Evolutionary conservation across 1,284 basidiomycete genomes (phyloP).

Genomic region (Pseudozyma pruni): DNA sequence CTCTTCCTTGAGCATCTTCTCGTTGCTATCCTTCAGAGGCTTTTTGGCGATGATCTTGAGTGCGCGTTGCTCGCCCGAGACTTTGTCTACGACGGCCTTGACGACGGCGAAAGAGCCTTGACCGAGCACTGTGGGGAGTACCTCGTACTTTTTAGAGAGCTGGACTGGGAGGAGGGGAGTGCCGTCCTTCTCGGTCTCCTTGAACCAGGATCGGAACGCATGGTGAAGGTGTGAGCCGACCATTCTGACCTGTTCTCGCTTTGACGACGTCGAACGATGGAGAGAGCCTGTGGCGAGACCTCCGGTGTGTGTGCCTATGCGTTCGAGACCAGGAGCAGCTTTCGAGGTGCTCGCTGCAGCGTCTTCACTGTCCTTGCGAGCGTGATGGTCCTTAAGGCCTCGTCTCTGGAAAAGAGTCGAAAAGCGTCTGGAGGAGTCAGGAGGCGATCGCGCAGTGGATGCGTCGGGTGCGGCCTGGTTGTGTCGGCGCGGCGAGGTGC

Average conservation of each 20-base stretch:
- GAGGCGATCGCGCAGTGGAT: no score
- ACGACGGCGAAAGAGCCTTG: slow-evolving; percentile 66
- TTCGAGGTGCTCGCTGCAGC: neutral
- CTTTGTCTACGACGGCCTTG: slow-evolving; percentile 48
- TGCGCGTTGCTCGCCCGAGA: slow-evolving; percentile 58
- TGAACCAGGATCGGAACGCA: slow-evolving; percentile 63
- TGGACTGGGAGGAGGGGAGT: slow-evolving; percentile 56
- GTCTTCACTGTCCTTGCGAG: neutral
- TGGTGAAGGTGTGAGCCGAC: slow-evolving; percentile 59
- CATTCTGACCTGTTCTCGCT: slow-evolving; percentile 53
- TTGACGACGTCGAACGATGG: slow-evolving; percentile 21
- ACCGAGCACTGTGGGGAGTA: slow-evolving; percentile 53
- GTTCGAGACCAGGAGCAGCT: slow-evolving; percentile 2
- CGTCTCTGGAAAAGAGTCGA: slow-evolving; percentile 21
- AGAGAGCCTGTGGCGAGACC: slow-evolving; percentile 13
- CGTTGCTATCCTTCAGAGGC: slow-evolving; percentile 62
- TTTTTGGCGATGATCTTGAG: slow-evolving; percentile 67
- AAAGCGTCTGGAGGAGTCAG: no score
- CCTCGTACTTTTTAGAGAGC: slow-evolving; percentile 62
- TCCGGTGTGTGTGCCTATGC: slow-evolving; percentile 3
- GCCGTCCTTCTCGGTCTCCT: slow-evolving; percentile 61
- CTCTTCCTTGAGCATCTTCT: slow-evolving; percentile 64
- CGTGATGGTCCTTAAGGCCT: slow-evolving; percentile 3
- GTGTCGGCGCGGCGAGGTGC: slow-evolving; percentile 10
- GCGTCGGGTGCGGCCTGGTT: neutral